Evolutionary conservation across 1,139 yeast species (phyloP).

Genomic region (Candida tetrigidarum): DNA sequence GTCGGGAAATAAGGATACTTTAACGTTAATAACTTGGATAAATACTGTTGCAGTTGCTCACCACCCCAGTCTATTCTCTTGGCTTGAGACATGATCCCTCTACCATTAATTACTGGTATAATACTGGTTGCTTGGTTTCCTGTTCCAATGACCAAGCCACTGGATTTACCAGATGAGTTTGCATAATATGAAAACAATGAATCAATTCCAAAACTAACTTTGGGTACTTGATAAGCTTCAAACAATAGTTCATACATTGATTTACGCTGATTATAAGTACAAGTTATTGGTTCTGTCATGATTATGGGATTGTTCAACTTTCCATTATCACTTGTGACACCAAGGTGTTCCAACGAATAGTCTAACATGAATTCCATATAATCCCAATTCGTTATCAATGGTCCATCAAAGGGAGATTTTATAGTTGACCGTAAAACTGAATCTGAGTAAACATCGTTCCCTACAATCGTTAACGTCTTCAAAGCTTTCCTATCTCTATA

Average conservation of each 20-base stretch:
- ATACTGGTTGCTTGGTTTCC: slow-evolving; percentile 86
- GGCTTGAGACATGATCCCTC: slow-evolving; percentile 66
- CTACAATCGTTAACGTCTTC: slow-evolving; percentile 71
- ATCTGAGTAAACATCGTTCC: slow-evolving; percentile 81
- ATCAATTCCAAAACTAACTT: slow-evolving; percentile 81
- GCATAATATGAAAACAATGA: slow-evolving; percentile 74
- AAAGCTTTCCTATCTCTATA: slow-evolving; percentile 78
- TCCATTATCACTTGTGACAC: slow-evolving; percentile 59
- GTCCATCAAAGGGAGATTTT: slow-evolving; percentile 85
- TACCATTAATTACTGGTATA: slow-evolving; percentile 76
- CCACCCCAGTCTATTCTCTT: slow-evolving; percentile 96
- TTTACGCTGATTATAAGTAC: slow-evolving; percentile 70
- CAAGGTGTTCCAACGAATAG: slow-evolving; percentile 78
- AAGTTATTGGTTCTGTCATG: slow-evolving; percentile 78
- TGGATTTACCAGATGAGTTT: slow-evolving; percentile 39
- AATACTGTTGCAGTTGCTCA: slow-evolving; percentile 64
- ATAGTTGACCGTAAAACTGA: slow-evolving; percentile 68
- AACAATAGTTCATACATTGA: slow-evolving; percentile 80
- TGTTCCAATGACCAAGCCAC: slow-evolving; percentile 78
- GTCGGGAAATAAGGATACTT: slow-evolving; percentile 94
- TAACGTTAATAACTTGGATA: slow-evolving; percentile 66
- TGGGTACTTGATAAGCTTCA: slow-evolving; percentile 78
- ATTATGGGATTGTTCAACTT: slow-evolving; percentile 76
- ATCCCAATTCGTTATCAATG: slow-evolving; percentile 91
- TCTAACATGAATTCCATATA: slow-evolving; percentile 81